These are phyloP conservation scores for Patellifolia procumbens DNA, from an alignment of 179 eudicot genomes.

Conservation along the genomic window DNA sequence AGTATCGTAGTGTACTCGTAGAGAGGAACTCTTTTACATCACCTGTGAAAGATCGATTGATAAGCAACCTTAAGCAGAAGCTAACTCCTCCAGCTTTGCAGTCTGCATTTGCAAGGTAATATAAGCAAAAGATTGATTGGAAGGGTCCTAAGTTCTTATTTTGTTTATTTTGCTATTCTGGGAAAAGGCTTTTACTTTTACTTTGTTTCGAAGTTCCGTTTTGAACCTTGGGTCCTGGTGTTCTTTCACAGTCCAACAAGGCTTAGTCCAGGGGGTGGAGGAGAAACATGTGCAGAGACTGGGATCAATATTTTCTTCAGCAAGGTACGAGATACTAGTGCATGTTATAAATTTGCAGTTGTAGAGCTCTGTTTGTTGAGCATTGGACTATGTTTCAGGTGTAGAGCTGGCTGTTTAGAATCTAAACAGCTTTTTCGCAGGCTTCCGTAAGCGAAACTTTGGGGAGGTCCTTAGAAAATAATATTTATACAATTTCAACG, in stretches of 20 bases:
- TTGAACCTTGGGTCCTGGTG: conserved; percentile 9
- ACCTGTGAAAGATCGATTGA: conserved; percentile 88
- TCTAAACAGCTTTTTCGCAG: neutral
- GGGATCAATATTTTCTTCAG: conserved; percentile 77
- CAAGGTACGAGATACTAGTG: conserved; percentile 56
- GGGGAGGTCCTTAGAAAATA: neutral
- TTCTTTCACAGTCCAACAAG: conserved; percentile 64
- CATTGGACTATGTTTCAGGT: too few relatives aligned
- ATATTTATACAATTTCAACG: too few relatives aligned
- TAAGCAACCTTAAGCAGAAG: conserved; percentile 71
- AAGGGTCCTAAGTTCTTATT: neutral
- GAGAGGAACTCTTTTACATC: conserved; percentile 89
- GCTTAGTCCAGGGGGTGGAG: conserved; percentile 90
- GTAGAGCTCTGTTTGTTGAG: neutral
- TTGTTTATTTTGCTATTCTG: neutral
- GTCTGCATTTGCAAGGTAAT: conserved; percentile 94
- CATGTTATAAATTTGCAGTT: neutral
- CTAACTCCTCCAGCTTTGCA: conserved; percentile 81
- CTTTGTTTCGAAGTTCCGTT: conserved; percentile 1
- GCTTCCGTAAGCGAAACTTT: neutral
- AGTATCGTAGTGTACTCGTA: conserved; percentile 82
- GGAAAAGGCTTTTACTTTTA: neutral
- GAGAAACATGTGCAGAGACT: conserved; percentile 98
- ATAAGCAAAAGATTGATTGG: neutral
- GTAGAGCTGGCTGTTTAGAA: too few relatives aligned